Evolutionary conservation across 2,329 filamentous ascomycete species (phyloP).

Genomic region (Microsporum ferrugineum): DNA sequence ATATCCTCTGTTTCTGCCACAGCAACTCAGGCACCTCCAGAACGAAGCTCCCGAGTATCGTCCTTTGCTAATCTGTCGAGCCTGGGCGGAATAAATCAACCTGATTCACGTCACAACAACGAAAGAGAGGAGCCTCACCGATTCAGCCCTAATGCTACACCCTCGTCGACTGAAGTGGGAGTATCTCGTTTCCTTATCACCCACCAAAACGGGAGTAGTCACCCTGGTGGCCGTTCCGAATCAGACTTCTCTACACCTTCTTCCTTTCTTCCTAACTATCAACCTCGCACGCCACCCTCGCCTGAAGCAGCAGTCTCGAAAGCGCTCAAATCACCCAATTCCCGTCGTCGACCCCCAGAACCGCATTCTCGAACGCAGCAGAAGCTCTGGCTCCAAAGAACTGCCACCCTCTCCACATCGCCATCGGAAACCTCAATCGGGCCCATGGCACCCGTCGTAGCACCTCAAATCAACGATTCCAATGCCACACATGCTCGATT

Average conservation of each 20-base stretch:
- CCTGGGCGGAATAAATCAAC: slow-evolving; percentile 24
- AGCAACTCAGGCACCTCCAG: slow-evolving; percentile 27
- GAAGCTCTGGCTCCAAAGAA: slow-evolving; percentile 38
- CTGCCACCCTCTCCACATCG: slow-evolving; percentile 35
- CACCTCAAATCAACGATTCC: slow-evolving; percentile 29
- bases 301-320: slow-evolving; percentile 23
- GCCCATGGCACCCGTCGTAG: slow-evolving; percentile 22
- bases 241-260: slow-evolving; percentile 37
- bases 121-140: slow-evolving; percentile 5
- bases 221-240: slow-evolving; percentile 28
- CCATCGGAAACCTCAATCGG: slow-evolving; percentile 28
- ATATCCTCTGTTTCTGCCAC: slow-evolving; percentile 40
- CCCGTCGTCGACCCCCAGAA: slow-evolving; percentile 27
- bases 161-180: slow-evolving; percentile 39
- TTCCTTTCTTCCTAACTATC: slow-evolving; percentile 38
- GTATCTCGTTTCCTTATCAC: slow-evolving; percentile 36
- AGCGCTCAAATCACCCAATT: slow-evolving; percentile 23
- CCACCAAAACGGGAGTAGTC: slow-evolving; percentile 20
- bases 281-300: slow-evolving; percentile 36
- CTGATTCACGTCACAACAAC: slow-evolving; percentile 19
- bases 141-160: slow-evolving; percentile 26
- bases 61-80: slow-evolving; percentile 28
- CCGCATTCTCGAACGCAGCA: slow-evolving; percentile 38
- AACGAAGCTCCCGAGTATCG: slow-evolving; percentile 26
- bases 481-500: slow-evolving; percentile 20